phyloP scores from a whole-genome alignment of 202 grass and related monocot species.

The Brachypodium distachyon region DNA sequence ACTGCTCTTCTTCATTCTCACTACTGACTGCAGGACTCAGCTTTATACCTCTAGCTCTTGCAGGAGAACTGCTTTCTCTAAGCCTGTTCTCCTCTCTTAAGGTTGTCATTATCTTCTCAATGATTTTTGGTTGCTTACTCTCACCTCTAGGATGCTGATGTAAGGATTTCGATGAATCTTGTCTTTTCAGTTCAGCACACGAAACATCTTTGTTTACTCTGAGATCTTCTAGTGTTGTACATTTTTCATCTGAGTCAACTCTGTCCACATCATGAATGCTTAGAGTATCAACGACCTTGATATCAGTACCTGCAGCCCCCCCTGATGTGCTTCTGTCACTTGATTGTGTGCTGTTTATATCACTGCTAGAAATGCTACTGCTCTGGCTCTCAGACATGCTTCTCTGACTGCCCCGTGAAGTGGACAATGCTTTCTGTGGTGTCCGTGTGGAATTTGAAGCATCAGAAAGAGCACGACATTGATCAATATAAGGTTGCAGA shows the following conservation, averaged over 20 bases:
- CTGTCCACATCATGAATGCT: constrained; percentile 26
- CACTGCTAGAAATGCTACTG: constrained; percentile 81
- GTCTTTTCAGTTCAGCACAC: constrained; percentile 35
- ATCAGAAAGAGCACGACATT: constrained; percentile 54
- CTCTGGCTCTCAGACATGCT: constrained; percentile 81
- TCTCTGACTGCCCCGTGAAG: constrained; percentile 25
- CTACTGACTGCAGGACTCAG: constrained; percentile 26
- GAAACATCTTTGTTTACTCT: constrained; percentile 27
- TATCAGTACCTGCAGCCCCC: constrained; percentile 20
- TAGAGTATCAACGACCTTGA: constrained; percentile 22
- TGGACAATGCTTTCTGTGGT: constrained; percentile 38
- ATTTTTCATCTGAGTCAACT: constrained; percentile 15
- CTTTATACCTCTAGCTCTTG: constrained; percentile 35
- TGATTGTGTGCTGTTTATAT: constrained; percentile 65
- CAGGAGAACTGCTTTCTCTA: constrained; percentile 64
- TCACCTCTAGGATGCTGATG: constrained; percentile 41
- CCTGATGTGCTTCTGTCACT: constrained; percentile 50
- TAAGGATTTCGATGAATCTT: constrained; percentile 47
- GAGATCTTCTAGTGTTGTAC: constrained; percentile 27
- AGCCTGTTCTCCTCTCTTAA: constrained; percentile 60
- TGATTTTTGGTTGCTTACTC: constrained; percentile 63
- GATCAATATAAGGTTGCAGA: constrained; percentile 67
- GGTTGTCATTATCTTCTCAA: constrained; percentile 71
- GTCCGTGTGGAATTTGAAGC: constrained; percentile 30
- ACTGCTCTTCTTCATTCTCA: constrained; percentile 41